Conservation (phyloP, 2,329 filamentous ascomycete genomes). For the Talaromyces verruculosus region DNA sequence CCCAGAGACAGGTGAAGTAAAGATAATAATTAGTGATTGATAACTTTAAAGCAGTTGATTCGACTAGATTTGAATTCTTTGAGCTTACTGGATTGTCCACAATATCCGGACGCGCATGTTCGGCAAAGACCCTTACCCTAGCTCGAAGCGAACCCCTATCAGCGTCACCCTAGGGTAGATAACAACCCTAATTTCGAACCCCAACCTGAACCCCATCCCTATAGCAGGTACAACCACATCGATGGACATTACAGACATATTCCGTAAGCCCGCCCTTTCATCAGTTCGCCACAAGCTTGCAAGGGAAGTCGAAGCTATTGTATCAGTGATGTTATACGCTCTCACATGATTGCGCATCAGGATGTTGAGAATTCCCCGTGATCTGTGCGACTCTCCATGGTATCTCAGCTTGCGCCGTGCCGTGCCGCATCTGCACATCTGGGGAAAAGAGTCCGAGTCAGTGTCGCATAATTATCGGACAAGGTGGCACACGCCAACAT, state of each 20-base stretch:
- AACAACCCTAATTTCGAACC: not conserved
- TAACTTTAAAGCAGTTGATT: not conserved
- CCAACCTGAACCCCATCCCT: not conserved
- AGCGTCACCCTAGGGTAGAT: not conserved
- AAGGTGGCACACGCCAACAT: not conserved
- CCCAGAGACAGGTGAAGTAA: not conserved
- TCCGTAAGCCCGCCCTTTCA: not conserved
- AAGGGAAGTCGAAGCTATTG: not conserved
- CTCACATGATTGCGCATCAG: not conserved
- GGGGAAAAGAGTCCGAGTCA: not conserved
- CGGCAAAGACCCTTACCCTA: not conserved
- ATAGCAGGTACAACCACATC: too few species aligned
- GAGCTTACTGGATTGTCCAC: not conserved
- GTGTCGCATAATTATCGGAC: not conserved
- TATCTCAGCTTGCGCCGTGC: not conserved
- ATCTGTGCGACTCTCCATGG: not conserved
- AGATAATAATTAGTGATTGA: not conserved
- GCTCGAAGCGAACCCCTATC: not conserved
- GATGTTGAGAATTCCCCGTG: not conserved
- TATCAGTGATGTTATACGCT: not conserved
- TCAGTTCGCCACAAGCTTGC: not conserved
- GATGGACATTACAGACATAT: not conserved
- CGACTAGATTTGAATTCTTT: not conserved
- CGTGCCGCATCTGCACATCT: constrained; percentile 3
- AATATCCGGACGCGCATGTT: not conserved